Percentiles rank a stretch among this genome's conserved stretches.
phyloP scores from a whole-genome alignment of 495 filamentous ascomycete genomes.

The Apodospora peruviana region DNA sequence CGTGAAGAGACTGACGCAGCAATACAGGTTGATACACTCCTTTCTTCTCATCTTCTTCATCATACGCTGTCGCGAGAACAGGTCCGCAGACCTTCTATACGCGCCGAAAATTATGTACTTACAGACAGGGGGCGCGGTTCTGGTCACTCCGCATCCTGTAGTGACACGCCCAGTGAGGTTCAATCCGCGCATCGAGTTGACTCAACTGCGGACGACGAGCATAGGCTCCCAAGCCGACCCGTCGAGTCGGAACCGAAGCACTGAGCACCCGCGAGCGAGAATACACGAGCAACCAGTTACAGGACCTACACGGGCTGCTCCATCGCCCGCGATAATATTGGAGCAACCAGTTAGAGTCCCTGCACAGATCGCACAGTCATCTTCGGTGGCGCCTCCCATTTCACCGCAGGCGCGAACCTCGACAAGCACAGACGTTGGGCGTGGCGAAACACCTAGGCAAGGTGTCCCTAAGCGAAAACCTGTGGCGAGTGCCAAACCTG shows the following conservation, averaged over 20 bases:
- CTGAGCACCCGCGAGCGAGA: no score
- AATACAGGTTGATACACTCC: slow-evolving; percentile 13
- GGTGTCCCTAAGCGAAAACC: slow-evolving; percentile 4
- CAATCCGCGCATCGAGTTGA: not conserved
- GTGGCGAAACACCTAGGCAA: not conserved
- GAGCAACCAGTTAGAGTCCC: no score
- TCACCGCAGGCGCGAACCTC: not conserved
- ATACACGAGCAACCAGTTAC: no score
- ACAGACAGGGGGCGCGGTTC: slow-evolving; percentile 1
- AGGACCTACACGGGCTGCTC: no score
- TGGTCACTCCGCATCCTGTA: slow-evolving; percentile 1
- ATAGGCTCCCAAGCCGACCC: not conserved
- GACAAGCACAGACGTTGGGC: not conserved
- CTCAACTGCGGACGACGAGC: not conserved
- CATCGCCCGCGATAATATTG: no score
- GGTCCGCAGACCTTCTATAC: not conserved
- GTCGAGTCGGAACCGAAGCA: no score
- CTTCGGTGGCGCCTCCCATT: not conserved
- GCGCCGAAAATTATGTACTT: slow-evolving; percentile 2
- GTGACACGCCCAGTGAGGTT: not conserved
- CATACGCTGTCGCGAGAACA: slow-evolving; percentile 4
- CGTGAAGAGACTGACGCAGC: not conserved
- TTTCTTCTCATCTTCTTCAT: slow-evolving; percentile 15
- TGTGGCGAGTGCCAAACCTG: slow-evolving; percentile 1
- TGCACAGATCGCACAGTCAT: not conserved